A percentile compares a stretch with the other conserved stretches of the same genome.
These are phyloP conservation scores for Pseudocercospora pini-densiflorae DNA, from an alignment of 2,329 filamentous ascomycete species.

Conservation along the genomic window DNA sequence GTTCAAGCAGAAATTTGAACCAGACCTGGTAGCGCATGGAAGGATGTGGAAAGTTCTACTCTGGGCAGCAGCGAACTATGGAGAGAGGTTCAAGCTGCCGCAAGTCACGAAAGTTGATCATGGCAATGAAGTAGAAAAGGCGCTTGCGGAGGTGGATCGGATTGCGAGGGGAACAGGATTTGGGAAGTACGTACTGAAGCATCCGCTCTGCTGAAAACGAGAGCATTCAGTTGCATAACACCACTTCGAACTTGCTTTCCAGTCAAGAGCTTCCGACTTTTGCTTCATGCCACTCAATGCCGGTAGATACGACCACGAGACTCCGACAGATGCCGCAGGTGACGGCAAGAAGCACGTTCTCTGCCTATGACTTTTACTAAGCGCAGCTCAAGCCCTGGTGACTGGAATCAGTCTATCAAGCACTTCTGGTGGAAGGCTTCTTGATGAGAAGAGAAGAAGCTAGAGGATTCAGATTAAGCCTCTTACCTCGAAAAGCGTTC, in stretches of 20 bases:
- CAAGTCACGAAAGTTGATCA: neutral
- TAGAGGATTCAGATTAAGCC: no score
- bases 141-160: neutral
- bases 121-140: neutral
- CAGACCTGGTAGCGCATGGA: neutral
- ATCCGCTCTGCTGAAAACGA: neutral
- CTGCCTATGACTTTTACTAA: no score
- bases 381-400: no score
- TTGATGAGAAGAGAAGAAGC: no score
- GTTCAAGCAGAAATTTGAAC: neutral
- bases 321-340: no score
- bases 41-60: neutral
- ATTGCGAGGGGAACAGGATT: slow-evolving; percentile 4
- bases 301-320: no score
- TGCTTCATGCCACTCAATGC: no score
- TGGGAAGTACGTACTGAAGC: slow-evolving; percentile 5
- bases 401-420: no score
- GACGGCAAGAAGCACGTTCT: no score
- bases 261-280: no score
- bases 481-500: no score
- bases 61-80: neutral
- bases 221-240: neutral
- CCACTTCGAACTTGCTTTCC: neutral
- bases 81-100: neutral
- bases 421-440: no score